These are phyloP conservation scores for Thinopyrum obtusiflorum DNA, from an alignment of 202 grass and related monocot species.

Conservation along the genomic window DNA sequence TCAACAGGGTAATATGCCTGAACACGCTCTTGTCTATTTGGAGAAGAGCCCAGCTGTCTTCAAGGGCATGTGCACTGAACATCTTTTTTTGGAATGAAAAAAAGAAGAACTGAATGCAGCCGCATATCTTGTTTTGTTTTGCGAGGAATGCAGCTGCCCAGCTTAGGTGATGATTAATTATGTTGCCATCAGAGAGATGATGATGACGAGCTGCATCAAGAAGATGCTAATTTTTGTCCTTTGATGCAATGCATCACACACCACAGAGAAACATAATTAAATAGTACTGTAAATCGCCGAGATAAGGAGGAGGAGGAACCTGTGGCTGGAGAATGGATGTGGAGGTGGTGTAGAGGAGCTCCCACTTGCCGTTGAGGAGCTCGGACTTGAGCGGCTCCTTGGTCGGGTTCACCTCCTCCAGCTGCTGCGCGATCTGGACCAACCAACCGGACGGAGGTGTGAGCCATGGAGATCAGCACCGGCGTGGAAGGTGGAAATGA, in stretches of 20 bases:
- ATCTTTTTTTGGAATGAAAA: neutral
- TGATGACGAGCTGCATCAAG: neutral
- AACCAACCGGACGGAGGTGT: too few species aligned
- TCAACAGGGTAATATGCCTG: too few species aligned
- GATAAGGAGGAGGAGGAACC: constrained; percentile 30
- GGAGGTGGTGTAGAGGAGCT: constrained; percentile 86
- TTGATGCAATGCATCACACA: neutral
- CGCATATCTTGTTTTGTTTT: neutral
- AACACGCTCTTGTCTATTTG: neutral
- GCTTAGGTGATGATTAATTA: neutral
- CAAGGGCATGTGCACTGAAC: too few species aligned
- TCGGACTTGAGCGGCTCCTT: constrained; percentile 90
- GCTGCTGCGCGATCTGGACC: constrained; percentile 50
- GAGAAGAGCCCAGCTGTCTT: neutral
- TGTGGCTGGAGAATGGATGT: constrained; percentile 70
- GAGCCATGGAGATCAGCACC: too few species aligned
- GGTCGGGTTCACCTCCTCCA: constrained; percentile 64
- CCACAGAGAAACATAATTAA: neutral
- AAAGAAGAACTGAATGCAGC: neutral
- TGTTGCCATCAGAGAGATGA: neutral
- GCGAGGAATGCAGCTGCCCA: too few species aligned
- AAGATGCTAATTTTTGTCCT: neutral
- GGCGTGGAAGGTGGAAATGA: too few species aligned
- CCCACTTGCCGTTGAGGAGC: constrained; percentile 90
- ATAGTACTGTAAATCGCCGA: neutral